Evolutionary conservation across 345 rosid species (phyloP).

Genomic region (Aurinia saxatilis): DNA sequence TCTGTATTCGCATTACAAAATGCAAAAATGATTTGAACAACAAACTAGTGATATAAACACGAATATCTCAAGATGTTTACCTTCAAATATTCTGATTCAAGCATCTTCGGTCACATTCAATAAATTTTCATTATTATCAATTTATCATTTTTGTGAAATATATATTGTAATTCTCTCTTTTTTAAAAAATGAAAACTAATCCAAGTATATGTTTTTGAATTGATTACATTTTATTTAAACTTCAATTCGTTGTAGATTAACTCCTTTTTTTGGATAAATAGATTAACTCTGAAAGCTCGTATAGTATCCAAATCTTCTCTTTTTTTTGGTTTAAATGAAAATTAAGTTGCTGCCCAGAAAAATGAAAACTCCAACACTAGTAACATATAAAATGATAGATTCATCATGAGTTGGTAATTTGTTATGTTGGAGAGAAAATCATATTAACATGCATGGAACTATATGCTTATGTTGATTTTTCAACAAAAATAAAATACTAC

Average conservation of each 20-base stretch:
- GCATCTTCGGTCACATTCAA: neutral
- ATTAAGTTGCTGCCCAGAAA: too few relatives aligned
- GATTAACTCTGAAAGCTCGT: neutral
- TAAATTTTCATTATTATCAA: neutral
- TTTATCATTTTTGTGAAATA: too few relatives aligned
- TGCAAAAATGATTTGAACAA: constrained; percentile 4
- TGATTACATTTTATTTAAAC: neutral
- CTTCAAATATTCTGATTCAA: neutral
- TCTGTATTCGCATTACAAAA: neutral
- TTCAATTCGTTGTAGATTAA: too few relatives aligned
- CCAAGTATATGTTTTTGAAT: neutral
- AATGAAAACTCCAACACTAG: neutral
- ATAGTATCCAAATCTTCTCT: neutral
- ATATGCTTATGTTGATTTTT: neutral
- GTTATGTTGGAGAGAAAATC: neutral
- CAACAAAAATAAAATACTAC: too few relatives aligned
- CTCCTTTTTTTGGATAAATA: too few relatives aligned
- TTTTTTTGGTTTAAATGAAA: too few relatives aligned
- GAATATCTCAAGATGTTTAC: neutral
- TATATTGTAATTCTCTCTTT: neutral
- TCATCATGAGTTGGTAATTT: neutral
- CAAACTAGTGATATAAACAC: neutral
- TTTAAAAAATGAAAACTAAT: too few relatives aligned
- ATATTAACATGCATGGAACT: neutral
- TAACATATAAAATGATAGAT: neutral